phyloP scores from a whole-genome alignment of 768 basidiomycete genomes.

The Fomitopsis serialis region DNA sequence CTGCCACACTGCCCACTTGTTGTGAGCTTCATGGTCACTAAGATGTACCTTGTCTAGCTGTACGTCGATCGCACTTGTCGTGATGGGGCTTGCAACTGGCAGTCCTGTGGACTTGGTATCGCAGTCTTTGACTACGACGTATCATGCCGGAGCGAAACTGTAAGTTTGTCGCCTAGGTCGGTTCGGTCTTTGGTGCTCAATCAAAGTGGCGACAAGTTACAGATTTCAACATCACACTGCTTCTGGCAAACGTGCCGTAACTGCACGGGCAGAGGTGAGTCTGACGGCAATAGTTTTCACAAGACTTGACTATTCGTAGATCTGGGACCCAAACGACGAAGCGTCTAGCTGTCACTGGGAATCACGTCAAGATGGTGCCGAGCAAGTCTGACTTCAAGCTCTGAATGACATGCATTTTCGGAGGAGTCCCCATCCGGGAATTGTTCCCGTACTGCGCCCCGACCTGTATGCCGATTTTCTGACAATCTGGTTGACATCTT shows the following conservation, averaged over 20 bases:
- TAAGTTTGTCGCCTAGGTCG: too few species aligned
- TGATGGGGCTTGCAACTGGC: conserved; percentile 4
- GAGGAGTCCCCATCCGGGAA: too few species aligned
- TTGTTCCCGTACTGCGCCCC: too few species aligned
- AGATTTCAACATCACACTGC: conserved; percentile 12
- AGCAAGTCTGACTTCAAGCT: neutral
- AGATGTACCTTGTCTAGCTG: too few species aligned
- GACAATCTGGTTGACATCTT: too few species aligned
- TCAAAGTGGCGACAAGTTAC: conserved; percentile 5
- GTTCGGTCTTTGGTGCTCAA: neutral
- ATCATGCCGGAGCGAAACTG: conserved; percentile 8
- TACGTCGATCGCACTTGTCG: conserved; percentile 10
- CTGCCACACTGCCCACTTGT: neutral
- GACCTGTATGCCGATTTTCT: too few species aligned
- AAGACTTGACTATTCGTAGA: conserved; percentile 1
- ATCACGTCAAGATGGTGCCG: conserved; percentile 17
- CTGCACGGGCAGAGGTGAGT: conserved; percentile 13
- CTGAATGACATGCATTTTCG: too few species aligned
- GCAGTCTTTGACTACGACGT: conserved; percentile 13
- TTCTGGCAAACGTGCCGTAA: conserved; percentile 9
- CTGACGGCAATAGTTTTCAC: neutral
- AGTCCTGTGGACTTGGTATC: conserved; percentile 12
- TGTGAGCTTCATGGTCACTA: too few species aligned
- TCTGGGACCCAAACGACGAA: conserved; percentile 15
- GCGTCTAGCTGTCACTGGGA: conserved; percentile 10